Conservation (phyloP, 2,329 filamentous ascomycete species). For the Alternaria gansuensis region DNA sequence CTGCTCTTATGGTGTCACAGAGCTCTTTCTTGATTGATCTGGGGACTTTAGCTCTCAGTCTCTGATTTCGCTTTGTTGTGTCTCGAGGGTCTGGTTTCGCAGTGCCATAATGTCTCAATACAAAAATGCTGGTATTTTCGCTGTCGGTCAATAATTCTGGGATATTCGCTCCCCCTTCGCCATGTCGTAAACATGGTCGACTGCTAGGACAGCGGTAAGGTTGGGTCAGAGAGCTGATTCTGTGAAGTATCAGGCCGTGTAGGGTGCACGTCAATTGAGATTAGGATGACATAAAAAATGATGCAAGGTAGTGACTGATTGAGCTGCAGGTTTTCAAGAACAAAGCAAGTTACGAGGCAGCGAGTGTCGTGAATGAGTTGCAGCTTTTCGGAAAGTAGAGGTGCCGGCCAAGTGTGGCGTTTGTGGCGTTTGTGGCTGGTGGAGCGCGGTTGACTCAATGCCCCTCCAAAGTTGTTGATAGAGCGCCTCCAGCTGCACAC, state of each 20-base stretch:
- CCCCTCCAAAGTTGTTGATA: slow-evolving; percentile 31
- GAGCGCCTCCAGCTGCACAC: slow-evolving; percentile 29
- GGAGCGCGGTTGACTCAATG: slow-evolving; percentile 36
- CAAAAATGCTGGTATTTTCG: not conserved
- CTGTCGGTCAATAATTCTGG: fast-evolving
- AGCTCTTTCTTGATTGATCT: not conserved
- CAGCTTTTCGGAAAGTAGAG: not conserved
- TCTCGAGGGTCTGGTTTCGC: not conserved
- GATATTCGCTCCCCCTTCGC: not conserved
- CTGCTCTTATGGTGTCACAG: not conserved
- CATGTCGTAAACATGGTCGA: not conserved
- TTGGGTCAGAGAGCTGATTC: not conserved
- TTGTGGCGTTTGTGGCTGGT: slow-evolving; percentile 30
- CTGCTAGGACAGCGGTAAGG: fast-evolving
- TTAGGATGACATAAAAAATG: not conserved
- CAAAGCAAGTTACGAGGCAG: not conserved
- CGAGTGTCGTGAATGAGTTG: not conserved
- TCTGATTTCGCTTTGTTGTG: not conserved
- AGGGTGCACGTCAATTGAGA: not conserved
- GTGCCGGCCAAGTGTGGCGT: slow-evolving; percentile 18
- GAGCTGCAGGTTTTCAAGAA: not conserved
- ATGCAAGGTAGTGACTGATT: too few relatives aligned
- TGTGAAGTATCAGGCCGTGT: not conserved
- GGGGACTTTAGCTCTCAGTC: not conserved
- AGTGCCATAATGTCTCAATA: not conserved